phyloP scores from a whole-genome alignment of 108 stramenopile species.

The Skeletonema grethae region DNA sequence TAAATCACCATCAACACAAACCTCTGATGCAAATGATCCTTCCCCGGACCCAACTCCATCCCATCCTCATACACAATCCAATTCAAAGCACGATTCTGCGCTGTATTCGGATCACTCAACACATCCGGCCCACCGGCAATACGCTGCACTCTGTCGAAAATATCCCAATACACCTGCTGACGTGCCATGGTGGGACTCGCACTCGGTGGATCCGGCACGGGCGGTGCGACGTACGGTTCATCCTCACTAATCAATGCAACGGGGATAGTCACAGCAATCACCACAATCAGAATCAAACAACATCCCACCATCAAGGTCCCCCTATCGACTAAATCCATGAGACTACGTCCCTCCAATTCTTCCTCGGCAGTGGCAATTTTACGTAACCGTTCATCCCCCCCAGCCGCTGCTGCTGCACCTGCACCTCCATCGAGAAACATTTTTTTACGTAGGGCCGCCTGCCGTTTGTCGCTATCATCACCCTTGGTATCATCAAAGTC shows the following conservation, averaged over 20 bases:
- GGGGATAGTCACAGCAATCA: constrained; percentile 40
- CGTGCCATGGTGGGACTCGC: constrained; percentile 15
- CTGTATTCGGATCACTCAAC: constrained; percentile 24
- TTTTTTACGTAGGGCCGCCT: background rate
- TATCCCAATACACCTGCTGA: constrained; percentile 23
- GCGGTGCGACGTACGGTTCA: constrained; percentile 32
- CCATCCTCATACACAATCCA: constrained; percentile 52
- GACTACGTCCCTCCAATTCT: constrained; percentile 25
- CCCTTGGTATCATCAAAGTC: background rate
- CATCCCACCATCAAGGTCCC: constrained; percentile 34
- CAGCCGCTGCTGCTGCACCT: background rate
- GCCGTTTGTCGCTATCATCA: too few relatives aligned
- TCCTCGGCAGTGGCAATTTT: constrained; percentile 32
- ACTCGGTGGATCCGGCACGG: constrained; percentile 22
- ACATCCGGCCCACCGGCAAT: constrained; percentile 25
- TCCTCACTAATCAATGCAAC: constrained; percentile 33
- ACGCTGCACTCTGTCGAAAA: constrained; percentile 19
- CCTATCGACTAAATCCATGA: constrained; percentile 27
- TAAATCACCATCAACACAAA: constrained; percentile 52
- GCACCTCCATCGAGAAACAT: background rate
- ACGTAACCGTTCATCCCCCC: constrained; percentile 8
- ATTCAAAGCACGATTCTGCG: constrained; percentile 37
- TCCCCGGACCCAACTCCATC: constrained; percentile 36
- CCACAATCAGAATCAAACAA: constrained; percentile 41
- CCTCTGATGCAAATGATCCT: constrained; percentile 40